These are phyloP conservation scores for Mucor lusitanicus DNA, from an alignment of 371 early-diverging fungal genomes.

Conservation along the genomic window DNA sequence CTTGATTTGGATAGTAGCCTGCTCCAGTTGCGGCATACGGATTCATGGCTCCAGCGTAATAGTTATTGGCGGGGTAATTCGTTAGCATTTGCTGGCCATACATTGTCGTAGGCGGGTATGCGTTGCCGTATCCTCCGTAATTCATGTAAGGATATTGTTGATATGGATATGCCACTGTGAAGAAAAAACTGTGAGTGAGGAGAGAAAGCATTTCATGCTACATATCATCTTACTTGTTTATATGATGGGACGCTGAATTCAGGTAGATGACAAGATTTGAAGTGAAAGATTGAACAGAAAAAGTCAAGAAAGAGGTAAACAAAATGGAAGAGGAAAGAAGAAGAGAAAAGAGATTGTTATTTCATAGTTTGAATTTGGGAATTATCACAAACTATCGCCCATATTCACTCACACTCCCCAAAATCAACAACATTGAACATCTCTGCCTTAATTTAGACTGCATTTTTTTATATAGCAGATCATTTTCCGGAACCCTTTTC, in stretches of 20 bases:
- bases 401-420: constrained; percentile 7
- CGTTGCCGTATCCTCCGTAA: constrained; percentile 7
- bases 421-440: background rate
- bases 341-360: constrained; percentile 2
- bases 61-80: constrained; percentile 4
- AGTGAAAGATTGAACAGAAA: background rate
- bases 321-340: background rate
- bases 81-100: constrained; percentile 16
- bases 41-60: constrained; percentile 4
- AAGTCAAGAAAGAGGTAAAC: background rate
- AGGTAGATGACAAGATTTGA: background rate
- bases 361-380: background rate
- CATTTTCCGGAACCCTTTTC: background rate
- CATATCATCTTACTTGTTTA: constrained; percentile 1
- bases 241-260: background rate
- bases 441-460: background rate
- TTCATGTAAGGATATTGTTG: constrained; percentile 10
- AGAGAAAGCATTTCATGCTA: background rate
- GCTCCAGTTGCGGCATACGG: constrained; percentile 4
- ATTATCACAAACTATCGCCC: background rate
- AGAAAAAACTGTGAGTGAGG: background rate
- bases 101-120: constrained; percentile 5
- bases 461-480: background rate
- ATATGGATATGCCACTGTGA: constrained; percentile 15
- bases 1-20: constrained; percentile 14